A percentile compares a stretch with the other conserved stretches of the same genome.
phyloP scores from a whole-genome alignment of 768 basidiomycete species.

The Tulasnella calospora region DNA sequence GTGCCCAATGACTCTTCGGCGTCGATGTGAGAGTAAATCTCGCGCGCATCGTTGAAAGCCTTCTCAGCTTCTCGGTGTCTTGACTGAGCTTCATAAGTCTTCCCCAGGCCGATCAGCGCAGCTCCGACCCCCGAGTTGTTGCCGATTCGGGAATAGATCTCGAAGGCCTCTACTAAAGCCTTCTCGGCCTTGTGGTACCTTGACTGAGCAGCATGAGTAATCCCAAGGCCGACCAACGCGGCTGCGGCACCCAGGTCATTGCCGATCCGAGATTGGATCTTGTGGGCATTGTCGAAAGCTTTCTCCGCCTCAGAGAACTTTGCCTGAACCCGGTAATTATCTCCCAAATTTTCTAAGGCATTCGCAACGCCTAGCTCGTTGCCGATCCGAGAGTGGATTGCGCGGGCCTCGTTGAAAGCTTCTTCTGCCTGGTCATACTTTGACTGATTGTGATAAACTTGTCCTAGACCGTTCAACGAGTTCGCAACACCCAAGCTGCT shows the following conservation, averaged over 20 bases:
- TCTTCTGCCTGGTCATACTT: background rate
- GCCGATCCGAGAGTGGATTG: background rate
- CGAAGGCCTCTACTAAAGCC: background rate
- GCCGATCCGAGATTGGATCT: background rate
- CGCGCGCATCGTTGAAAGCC: too few species aligned
- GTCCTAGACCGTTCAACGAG: background rate
- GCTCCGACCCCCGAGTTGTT: too few species aligned
- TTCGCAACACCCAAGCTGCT: background rate
- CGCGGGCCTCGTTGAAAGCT: background rate
- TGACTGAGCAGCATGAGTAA: background rate
- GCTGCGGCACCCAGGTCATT: background rate
- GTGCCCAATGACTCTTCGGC: too few species aligned
- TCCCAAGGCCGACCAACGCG: background rate
- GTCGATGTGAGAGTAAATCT: too few species aligned
- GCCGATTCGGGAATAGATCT: background rate
- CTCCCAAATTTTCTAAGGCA: too few species aligned
- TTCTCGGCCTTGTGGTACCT: background rate
- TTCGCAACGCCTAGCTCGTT: background rate
- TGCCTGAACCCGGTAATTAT: too few species aligned
- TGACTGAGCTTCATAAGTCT: too few species aligned
- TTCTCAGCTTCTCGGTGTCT: too few species aligned
- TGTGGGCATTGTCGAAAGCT: background rate
- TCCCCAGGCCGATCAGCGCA: too few species aligned
- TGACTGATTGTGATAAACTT: background rate
- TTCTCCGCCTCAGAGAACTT: too few species aligned